A percentile compares a stretch with the other conserved stretches of the same genome.
phyloP scores from a whole-genome alignment of 805 yeast genomes.

The Cyberlindnera euphorbiiphila region DNA sequence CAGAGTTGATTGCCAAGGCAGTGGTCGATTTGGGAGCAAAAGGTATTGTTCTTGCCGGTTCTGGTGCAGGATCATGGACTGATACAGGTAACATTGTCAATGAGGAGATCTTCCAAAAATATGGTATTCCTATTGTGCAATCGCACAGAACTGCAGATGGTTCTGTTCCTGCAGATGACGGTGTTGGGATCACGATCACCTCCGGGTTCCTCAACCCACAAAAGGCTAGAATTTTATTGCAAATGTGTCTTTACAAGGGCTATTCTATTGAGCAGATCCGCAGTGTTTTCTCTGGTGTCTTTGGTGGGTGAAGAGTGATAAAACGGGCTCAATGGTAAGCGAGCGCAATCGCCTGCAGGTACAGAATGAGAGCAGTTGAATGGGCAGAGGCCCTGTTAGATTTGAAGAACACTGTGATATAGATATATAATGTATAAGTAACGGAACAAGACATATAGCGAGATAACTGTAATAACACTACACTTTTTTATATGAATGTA shows the following conservation, averaged over 20 bases:
- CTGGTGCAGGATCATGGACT: conserved; percentile 61
- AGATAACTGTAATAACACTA: too few relatives aligned
- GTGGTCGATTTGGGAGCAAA: conserved; percentile 40
- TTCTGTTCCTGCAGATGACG: conserved; percentile 51
- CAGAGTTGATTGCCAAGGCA: conserved; percentile 42
- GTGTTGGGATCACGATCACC: conserved; percentile 41
- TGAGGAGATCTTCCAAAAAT: conserved; percentile 32
- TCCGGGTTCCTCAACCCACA: conserved; percentile 65
- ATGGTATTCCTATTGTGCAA: conserved; percentile 49
- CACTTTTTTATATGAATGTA: too few relatives aligned
- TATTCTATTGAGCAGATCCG: conserved; percentile 33
- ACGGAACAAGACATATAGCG: too few relatives aligned
- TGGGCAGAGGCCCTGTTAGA: too few relatives aligned
- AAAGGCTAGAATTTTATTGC: conserved; percentile 55
- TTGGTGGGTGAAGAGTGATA: conserved; percentile 31
- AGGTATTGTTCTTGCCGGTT: conserved; percentile 61
- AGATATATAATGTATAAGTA: too few relatives aligned
- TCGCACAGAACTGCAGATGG: conserved; percentile 68
- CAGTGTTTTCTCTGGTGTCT: conserved; percentile 36
- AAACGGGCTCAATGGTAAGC: too few relatives aligned
- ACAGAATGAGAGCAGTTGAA: too few relatives aligned
- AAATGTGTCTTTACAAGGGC: conserved; percentile 43
- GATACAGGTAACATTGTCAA: conserved; percentile 43
- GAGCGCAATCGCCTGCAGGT: not conserved
- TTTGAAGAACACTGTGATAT: too few relatives aligned